Evolutionary conservation across 768 basidiomycete genomes (phyloP).

Genomic region (Pisolithus orientalis): DNA sequence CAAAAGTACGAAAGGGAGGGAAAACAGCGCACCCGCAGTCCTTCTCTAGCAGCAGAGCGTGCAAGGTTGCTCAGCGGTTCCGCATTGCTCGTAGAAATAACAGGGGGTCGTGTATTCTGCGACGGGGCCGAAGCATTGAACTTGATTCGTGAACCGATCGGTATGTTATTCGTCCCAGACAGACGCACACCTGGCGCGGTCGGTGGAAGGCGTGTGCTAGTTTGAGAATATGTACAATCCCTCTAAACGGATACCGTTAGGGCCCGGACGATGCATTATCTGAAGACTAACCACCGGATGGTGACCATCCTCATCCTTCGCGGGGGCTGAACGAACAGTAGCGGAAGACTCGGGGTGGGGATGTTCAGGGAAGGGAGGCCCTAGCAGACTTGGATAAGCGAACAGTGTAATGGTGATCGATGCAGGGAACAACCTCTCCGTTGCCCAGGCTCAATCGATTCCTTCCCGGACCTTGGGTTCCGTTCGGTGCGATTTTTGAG

Average conservation of each 20-base stretch:
- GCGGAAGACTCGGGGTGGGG: not conserved
- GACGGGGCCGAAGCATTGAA: constrained; percentile 6
- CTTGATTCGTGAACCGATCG: constrained; percentile 24
- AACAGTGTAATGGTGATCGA: not conserved
- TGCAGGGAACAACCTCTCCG: constrained; percentile 9
- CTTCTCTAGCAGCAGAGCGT: constrained; percentile 15
- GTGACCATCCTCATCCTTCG: constrained; percentile 16
- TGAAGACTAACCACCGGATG: constrained; percentile 9
- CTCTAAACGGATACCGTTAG: constrained; percentile 11
- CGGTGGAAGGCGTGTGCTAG: constrained; percentile 9
- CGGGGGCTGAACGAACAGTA: constrained; percentile 8
- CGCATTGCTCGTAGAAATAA: constrained; percentile 10
- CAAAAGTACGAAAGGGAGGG: not conserved
- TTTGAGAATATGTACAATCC: constrained; percentile 9
- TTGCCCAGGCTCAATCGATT: constrained; percentile 14
- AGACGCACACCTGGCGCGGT: constrained; percentile 18
- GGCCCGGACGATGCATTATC: not conserved
- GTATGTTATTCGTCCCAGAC: constrained; percentile 28
- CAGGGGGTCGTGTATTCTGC: not conserved
- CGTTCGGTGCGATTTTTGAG: constrained; percentile 17
- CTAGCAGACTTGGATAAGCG: not conserved
- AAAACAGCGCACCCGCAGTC: constrained; percentile 16
- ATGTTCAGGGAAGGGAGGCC: not conserved
- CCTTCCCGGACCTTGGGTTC: constrained; percentile 32
- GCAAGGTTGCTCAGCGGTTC: constrained; percentile 16